Conservation (phyloP, 495 filamentous ascomycete genomes). For the Extremus antarcticus region DNA sequence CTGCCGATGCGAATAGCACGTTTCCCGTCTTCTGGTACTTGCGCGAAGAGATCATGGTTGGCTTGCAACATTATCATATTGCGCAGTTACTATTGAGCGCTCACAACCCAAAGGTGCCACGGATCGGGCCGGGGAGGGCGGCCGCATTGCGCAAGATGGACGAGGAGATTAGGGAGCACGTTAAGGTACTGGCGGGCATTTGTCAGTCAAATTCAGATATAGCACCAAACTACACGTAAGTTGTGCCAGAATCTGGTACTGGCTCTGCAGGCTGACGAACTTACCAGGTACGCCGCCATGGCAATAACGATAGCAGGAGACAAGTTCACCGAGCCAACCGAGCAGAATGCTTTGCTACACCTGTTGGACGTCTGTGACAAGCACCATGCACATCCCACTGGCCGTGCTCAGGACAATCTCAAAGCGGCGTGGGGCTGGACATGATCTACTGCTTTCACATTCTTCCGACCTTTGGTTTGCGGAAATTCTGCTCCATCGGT, state of each 20-base stretch:
- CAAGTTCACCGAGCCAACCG: conserved; percentile 32
- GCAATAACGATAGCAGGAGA: conserved; percentile 34
- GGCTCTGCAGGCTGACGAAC: too few relatives aligned
- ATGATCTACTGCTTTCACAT: too few relatives aligned
- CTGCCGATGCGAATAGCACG: conserved; percentile 17
- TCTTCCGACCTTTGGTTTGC: too few relatives aligned
- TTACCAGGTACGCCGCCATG: conserved; percentile 18
- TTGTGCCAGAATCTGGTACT: not conserved
- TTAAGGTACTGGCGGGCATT: conserved; percentile 42
- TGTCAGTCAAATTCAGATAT: conserved; percentile 40
- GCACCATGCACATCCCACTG: conserved; percentile 37
- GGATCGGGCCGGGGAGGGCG: conserved; percentile 28
- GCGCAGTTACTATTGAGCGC: conserved; percentile 33
- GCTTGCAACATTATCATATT: conserved; percentile 31
- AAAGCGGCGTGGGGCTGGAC: conserved; percentile 10
- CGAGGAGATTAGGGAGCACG: conserved; percentile 32
- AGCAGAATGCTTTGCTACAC: conserved; percentile 36
- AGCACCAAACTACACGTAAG: conserved; percentile 31
- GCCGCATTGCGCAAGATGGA: conserved; percentile 16
- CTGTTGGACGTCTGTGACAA: conserved; percentile 36
- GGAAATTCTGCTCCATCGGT: too few relatives aligned
- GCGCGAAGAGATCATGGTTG: conserved; percentile 31
- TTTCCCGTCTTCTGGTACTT: conserved; percentile 36
- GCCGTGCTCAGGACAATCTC: conserved; percentile 2
- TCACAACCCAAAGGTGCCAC: conserved; percentile 33